A percentile compares a stretch with the other conserved stretches of the same genome.
Evolutionary conservation across 2,329 filamentous ascomycete species (phyloP).

Genomic region (Acephala macrosclerotiorum): DNA sequence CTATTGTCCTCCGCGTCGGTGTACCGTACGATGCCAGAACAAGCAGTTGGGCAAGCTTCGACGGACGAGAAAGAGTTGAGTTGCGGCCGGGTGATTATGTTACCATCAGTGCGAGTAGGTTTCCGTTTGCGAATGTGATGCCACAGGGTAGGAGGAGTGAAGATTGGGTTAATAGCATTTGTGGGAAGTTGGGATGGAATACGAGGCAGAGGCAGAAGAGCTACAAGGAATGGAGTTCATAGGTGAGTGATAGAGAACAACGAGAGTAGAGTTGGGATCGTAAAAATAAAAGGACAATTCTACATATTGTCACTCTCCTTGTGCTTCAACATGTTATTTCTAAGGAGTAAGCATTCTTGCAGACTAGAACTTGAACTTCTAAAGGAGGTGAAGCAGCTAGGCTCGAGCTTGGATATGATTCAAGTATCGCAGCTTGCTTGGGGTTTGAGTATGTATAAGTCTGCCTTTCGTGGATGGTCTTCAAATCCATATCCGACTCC

Average conservation of each 20-base stretch:
- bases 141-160: conserved; percentile 72
- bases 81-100: conserved; percentile 82
- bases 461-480: too few species aligned
- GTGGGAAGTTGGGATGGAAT: conserved; percentile 82
- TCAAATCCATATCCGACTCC: too few species aligned
- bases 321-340: too few species aligned
- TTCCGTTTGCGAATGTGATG: conserved; percentile 81
- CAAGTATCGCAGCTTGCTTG: too few species aligned
- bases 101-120: conserved; percentile 81
- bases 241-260: background rate
- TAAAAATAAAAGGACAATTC: background rate
- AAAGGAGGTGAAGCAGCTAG: too few species aligned
- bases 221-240: conserved; percentile 49
- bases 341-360: too few species aligned
- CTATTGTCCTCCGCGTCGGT: conserved; percentile 89
- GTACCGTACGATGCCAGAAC: conserved; percentile 94
- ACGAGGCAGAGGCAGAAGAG: conserved; percentile 79
- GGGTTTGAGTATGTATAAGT: too few species aligned
- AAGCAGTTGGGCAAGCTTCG: conserved; percentile 96
- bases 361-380: too few species aligned
- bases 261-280: background rate
- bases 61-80: conserved; percentile 89
- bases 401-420: too few species aligned
- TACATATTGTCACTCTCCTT: too few species aligned
- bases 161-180: conserved; percentile 85